Evolutionary conservation across 352 stramenopile genomes (phyloP).

Genomic region (Pythium aphanidermatum): DNA sequence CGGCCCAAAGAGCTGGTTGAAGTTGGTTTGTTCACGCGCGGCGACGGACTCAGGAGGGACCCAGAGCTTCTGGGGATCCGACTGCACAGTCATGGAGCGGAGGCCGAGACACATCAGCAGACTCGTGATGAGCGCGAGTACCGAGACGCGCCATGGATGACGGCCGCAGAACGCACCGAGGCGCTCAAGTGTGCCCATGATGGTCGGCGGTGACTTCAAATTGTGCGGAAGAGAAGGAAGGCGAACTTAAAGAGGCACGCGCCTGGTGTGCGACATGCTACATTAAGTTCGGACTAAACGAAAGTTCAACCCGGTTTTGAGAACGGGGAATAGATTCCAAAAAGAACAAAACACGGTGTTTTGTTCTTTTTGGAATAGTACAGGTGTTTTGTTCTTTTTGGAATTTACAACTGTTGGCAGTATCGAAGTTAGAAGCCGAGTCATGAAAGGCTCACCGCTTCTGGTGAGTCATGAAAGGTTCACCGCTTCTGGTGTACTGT

Average conservation of each 20-base stretch:
- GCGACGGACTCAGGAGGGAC: constrained; percentile 58
- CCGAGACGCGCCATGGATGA: constrained; percentile 36
- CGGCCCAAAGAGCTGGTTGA: constrained; percentile 74
- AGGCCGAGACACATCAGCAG: constrained; percentile 53
- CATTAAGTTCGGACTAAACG: constrained; percentile 8
- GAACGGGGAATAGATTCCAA: too few relatives aligned
- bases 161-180: constrained; percentile 48
- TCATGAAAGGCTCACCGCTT: too few relatives aligned
- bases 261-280: constrained; percentile 11
- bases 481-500: too few relatives aligned
- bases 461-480: too few relatives aligned
- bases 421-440: too few relatives aligned
- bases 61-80: constrained; percentile 79
- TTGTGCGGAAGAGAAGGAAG: constrained; percentile 8
- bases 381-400: too few relatives aligned
- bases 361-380: too few relatives aligned
- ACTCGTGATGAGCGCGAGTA: constrained; percentile 41
- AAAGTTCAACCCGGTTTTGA: constrained; percentile 17
- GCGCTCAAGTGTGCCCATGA: constrained; percentile 49
- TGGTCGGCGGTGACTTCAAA: not conserved
- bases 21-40: constrained; percentile 56
- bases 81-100: constrained; percentile 55
- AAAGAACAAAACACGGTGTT: too few relatives aligned
- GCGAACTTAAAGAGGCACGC: constrained; percentile 10
- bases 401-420: too few relatives aligned